These are phyloP conservation scores for Malassezia furfur DNA, from an alignment of 1,284 basidiomycete genomes.

Conservation along the genomic window DNA sequence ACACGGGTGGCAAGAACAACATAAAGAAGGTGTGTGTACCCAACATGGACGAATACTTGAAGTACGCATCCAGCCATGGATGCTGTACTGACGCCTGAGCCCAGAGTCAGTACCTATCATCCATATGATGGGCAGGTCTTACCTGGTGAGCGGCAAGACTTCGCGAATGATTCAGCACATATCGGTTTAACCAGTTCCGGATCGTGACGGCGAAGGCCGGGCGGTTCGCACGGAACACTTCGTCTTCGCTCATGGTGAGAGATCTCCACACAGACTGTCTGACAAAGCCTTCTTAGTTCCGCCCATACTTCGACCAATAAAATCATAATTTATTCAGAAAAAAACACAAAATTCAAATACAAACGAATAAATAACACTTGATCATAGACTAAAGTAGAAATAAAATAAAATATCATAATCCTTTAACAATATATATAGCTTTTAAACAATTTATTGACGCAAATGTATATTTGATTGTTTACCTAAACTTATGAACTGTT, in stretches of 20 bases:
- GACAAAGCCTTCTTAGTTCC: too few species aligned
- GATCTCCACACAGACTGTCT: background rate
- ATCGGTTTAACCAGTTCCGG: background rate
- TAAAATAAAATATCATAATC: too few species aligned
- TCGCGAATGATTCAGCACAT: background rate
- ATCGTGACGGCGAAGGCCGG: background rate
- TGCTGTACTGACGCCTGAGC: conserved; percentile 16
- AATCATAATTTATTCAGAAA: background rate
- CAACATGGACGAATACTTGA: conserved; percentile 78
- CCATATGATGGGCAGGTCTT: background rate
- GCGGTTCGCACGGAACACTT: background rate
- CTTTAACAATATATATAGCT: too few species aligned
- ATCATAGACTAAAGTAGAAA: too few species aligned
- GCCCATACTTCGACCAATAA: too few species aligned
- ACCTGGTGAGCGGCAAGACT: conserved; percentile 5
- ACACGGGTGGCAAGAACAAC: conserved; percentile 71
- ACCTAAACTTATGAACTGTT: too few species aligned
- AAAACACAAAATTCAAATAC: too few species aligned
- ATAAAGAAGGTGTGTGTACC: conserved; percentile 85
- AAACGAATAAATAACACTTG: too few species aligned
- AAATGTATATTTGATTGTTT: too few species aligned
- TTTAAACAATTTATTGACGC: too few species aligned
- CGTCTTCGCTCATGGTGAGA: background rate
- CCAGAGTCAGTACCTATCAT: background rate
- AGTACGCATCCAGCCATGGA: conserved; percentile 71